Evolutionary conservation across 1,284 basidiomycete species (phyloP).

Genomic region (Sanghuangporus weigelae): DNA sequence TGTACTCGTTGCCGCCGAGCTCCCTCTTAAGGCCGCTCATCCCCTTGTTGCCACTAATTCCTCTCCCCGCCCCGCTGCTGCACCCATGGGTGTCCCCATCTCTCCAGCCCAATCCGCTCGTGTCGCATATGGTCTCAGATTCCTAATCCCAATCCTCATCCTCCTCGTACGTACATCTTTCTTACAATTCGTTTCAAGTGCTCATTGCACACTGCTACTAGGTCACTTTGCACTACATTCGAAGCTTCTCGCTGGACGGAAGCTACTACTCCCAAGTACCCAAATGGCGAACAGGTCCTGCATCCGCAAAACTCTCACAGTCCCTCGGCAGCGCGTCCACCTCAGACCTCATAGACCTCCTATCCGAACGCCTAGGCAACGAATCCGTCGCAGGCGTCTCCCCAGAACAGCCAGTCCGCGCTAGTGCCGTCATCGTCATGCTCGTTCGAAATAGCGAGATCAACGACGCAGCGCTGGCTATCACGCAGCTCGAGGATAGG

Average conservation of each 20-base stretch:
- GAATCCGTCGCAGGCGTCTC: not conserved
- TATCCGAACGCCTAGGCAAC: conserved; percentile 15
- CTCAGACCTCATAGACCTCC: conserved; percentile 15
- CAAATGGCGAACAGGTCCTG: not conserved
- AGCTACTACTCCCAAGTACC: not conserved
- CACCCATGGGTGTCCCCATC: conserved; percentile 13
- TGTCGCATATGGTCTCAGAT: conserved; percentile 10
- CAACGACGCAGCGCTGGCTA: conserved; percentile 20
- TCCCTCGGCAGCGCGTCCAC: conserved; percentile 15
- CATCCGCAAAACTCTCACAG: conserved; percentile 2
- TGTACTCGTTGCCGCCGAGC: not conserved
- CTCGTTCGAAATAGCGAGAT: conserved; percentile 17
- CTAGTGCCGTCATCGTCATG: conserved; percentile 18
- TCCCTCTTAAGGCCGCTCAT: not conserved
- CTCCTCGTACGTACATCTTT: conserved; percentile 12
- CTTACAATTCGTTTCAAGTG: not conserved
- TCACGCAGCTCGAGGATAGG: conserved; percentile 50
- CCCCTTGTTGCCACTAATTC: not conserved
- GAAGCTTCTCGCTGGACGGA: conserved; percentile 14
- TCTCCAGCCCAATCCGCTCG: conserved; percentile 14
- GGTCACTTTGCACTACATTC: conserved; percentile 17
- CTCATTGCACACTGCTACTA: not conserved
- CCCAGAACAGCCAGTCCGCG: not conserved
- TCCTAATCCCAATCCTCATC: conserved; percentile 12
- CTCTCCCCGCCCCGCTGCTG: not conserved